Base-by-base conservation (phyloP, 768 basidiomycete species). In the Boletus patriciae region DNA sequence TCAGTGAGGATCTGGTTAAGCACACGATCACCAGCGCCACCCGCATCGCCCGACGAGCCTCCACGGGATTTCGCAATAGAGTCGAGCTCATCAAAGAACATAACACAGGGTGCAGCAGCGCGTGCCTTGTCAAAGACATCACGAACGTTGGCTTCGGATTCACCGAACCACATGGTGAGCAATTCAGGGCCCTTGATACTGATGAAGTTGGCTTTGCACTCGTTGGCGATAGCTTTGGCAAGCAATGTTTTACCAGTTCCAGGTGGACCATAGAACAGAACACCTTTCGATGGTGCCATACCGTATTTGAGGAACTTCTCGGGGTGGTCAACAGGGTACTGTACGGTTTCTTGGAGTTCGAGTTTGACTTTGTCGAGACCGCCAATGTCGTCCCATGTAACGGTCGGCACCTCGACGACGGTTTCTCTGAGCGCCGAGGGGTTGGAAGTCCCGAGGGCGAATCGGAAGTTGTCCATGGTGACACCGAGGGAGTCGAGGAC, bases 241-340 rank as follows among this genome's bases (percentile, higher is more conserved):
- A 99, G 83, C 65, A 99, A 71, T 21, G 97, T 99, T 80, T 99
- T 99, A 90, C 97, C 97, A 61, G 97, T 99, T 83, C 97, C 97
- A 64, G 97, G 97, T 71, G 97, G 97, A 44, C 97, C 97, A 73
- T 98, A 99, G 85, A 99, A 99, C 67, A 99, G 76, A 45, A 99
- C 97, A 86, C 97, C 97, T 80, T 98, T 98, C 34, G 94, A 96
- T 6, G 97, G 96, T 27, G 93, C 94, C 97, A 99, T 98, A 64
- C 97, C 97, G 69, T 99, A 99, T 80, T 99, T 99, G 88, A 99
- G 82, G 94, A 98, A 99, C 80, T 99, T 99, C 74, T 99, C 97
- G 59, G 97, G 97, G 72, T 98, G 97, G 76, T 99, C 97, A 74
- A 98, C 97, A 50, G 97, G 97, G 80, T 99, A 99, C 72, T 98